These are phyloP conservation scores for Glomus cerebriforme DNA, from an alignment of 192 early-diverging fungal genomes.

Conservation along the genomic window DNA sequence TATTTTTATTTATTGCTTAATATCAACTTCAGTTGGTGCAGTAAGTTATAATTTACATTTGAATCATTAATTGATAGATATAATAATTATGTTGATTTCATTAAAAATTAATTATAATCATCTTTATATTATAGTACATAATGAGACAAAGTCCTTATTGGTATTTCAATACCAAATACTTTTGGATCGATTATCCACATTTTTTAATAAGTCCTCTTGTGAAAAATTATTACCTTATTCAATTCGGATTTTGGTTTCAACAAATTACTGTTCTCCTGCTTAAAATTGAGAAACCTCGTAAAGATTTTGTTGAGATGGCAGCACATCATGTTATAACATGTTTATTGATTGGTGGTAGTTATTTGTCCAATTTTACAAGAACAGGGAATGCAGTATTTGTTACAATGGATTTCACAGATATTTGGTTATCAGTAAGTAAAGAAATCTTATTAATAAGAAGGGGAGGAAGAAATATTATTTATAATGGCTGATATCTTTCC, in stretches of 20 bases:
- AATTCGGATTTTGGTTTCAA: constrained; percentile 63
- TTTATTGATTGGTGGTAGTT: constrained; percentile 57
- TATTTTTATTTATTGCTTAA: constrained; percentile 68
- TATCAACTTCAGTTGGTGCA: constrained; percentile 58
- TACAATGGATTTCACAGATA: constrained; percentile 67
- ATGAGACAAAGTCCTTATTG: constrained; percentile 63
- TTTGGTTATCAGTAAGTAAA: constrained; percentile 57
- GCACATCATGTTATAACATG: constrained; percentile 65
- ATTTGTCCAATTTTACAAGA: constrained; percentile 60
- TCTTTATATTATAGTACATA: constrained; percentile 47
- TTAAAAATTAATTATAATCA: not conserved
- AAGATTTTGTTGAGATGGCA: constrained; percentile 57
- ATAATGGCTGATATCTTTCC: too few relatives aligned
- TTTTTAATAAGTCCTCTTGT: constrained; percentile 45
- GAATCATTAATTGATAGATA: not conserved
- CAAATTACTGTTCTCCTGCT: constrained; percentile 57
- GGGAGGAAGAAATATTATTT: not conserved
- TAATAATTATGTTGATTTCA: too few relatives aligned
- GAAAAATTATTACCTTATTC: constrained; percentile 62
- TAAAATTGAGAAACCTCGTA: constrained; percentile 59
- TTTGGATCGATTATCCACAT: constrained; percentile 59
- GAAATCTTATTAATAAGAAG: not conserved
- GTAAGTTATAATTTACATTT: constrained; percentile 42
- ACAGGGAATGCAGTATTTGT: constrained; percentile 66
- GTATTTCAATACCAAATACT: constrained; percentile 50